These are phyloP conservation scores for Hura crepitans DNA, from an alignment of 441 rosid genomes.

Conservation along the genomic window DNA sequence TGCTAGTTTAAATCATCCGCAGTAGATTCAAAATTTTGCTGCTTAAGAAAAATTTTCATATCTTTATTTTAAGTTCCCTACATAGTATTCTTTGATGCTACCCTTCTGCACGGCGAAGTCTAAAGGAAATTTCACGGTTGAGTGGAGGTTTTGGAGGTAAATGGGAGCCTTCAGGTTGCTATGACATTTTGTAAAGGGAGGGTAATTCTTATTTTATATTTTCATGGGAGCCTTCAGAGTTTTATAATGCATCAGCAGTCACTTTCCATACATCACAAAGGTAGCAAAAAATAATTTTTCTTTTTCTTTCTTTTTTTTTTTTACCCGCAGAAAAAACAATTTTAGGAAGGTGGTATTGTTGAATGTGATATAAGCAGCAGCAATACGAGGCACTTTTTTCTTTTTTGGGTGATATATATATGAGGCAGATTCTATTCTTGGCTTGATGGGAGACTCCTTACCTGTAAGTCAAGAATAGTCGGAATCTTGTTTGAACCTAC, in stretches of 20 bases:
- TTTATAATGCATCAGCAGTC: background rate
- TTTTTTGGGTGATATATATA: too few species aligned
- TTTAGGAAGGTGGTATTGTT: too few species aligned
- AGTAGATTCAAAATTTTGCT: slow-evolving; percentile 9
- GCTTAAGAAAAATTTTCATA: background rate
- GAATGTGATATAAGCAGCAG: too few species aligned
- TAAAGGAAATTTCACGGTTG: slow-evolving; percentile 9
- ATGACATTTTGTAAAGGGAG: slow-evolving; percentile 17
- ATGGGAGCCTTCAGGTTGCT: slow-evolving; percentile 22
- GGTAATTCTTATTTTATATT: slow-evolving; percentile 13
- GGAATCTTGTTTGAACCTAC: too few species aligned
- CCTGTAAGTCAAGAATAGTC: too few species aligned
- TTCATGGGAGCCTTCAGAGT: slow-evolving; percentile 1
- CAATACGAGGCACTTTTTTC: too few species aligned
- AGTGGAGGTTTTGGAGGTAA: slow-evolving; percentile 21
- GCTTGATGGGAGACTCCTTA: too few species aligned
- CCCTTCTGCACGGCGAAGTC: slow-evolving; percentile 28
- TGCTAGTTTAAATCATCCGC: slow-evolving; percentile 38
- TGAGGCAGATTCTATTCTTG: too few species aligned
- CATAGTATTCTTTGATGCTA: slow-evolving; percentile 8
- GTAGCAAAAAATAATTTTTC: background rate
- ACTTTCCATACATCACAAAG: background rate
- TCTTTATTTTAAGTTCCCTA: slow-evolving; percentile 9
- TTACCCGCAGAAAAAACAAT: too few species aligned
- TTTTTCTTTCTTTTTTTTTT: too few species aligned